Percentiles rank a stretch among this genome's conserved stretches.
Conservation (phyloP, 106 monocot genomes). For the Ottelia alismoides region DNA sequence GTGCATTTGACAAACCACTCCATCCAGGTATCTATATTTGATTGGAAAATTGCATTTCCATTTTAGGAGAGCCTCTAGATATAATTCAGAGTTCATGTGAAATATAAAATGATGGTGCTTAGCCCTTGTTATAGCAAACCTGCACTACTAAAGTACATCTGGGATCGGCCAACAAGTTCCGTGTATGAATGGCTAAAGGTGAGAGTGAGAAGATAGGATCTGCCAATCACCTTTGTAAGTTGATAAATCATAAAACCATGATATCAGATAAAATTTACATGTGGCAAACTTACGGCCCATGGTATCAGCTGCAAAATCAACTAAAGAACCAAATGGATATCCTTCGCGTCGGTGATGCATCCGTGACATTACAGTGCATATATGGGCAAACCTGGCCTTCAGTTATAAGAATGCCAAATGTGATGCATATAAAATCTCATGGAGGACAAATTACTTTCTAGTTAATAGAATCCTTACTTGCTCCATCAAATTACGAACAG, state of each 20-base stretch:
- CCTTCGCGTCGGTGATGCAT: slow-evolving; percentile 92
- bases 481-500: slow-evolving; percentile 97
- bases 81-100: too few species aligned
- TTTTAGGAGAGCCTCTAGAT: too few species aligned
- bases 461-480: slow-evolving; percentile 32
- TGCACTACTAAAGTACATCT: slow-evolving; percentile 99
- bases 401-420: slow-evolving; percentile 1
- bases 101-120: too few species aligned
- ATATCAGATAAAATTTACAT: background rate
- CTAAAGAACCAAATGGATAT: slow-evolving; percentile 94
- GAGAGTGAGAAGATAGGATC: slow-evolving; percentile 96
- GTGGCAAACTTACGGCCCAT: slow-evolving; percentile 64
- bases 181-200: slow-evolving; percentile 90
- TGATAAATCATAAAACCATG: background rate
- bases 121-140: too few species aligned
- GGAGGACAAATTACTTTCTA: background rate
- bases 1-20: slow-evolving; percentile 96
- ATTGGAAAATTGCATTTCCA: too few species aligned
- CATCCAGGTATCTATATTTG: slow-evolving; percentile 83
- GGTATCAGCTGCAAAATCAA: slow-evolving; percentile 89
- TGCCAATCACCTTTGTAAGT: slow-evolving; percentile 9
- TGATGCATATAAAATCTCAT: background rate
- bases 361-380: slow-evolving; percentile 86
- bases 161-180: slow-evolving; percentile 81
- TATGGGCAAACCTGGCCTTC: slow-evolving; percentile 88